A percentile compares a stretch with the other conserved stretches of the same genome.
phyloP scores from a whole-genome alignment of 2,329 filamentous ascomycete genomes.

The Sporothrix brunneoviolacea region DNA sequence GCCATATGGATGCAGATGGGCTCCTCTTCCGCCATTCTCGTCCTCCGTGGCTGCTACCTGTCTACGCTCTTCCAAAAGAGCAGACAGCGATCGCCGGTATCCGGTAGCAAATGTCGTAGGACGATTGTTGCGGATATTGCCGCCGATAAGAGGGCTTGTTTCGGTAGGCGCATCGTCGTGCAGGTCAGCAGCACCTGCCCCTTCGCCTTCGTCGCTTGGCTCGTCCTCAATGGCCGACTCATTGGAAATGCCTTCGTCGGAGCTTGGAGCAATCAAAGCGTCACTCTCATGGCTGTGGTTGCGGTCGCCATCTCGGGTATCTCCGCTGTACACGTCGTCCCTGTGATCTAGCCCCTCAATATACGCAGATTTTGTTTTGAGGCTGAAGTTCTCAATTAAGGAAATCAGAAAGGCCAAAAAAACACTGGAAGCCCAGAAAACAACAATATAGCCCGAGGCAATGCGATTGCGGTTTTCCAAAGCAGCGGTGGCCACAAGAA shows the following conservation, averaged over 20 bases:
- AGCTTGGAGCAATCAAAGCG: conserved; percentile 33
- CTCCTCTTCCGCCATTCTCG: conserved; percentile 22
- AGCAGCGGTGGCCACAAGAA: conserved; percentile 66
- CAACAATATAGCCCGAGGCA: conserved; percentile 70
- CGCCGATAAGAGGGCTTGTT: conserved; percentile 43
- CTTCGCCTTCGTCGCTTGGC: conserved; percentile 11
- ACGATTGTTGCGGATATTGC: conserved; percentile 17
- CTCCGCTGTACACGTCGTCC: background rate
- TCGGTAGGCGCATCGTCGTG: conserved; percentile 41
- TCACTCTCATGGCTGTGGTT: conserved; percentile 23
- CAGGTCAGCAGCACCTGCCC: conserved; percentile 29
- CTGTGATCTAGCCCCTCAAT: conserved; percentile 45
- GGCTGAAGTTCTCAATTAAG: conserved; percentile 71
- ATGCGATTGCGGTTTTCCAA: conserved; percentile 68
- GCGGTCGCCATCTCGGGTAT: background rate
- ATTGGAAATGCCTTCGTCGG: conserved; percentile 27
- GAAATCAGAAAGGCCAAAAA: conserved; percentile 70
- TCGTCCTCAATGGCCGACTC: conserved; percentile 22
- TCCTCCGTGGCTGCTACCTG: conserved; percentile 19
- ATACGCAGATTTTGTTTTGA: conserved; percentile 66
- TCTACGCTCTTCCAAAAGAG: conserved; percentile 20
- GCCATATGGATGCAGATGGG: conserved; percentile 44
- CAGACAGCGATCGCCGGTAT: conserved; percentile 44
- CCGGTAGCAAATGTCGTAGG: conserved; percentile 49
- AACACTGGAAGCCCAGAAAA: conserved; percentile 70